Percentiles rank a stretch among this genome's conserved stretches.
phyloP scores from a whole-genome alignment of 2,329 filamentous ascomycete species.

The Botryotinia convoluta region DNA sequence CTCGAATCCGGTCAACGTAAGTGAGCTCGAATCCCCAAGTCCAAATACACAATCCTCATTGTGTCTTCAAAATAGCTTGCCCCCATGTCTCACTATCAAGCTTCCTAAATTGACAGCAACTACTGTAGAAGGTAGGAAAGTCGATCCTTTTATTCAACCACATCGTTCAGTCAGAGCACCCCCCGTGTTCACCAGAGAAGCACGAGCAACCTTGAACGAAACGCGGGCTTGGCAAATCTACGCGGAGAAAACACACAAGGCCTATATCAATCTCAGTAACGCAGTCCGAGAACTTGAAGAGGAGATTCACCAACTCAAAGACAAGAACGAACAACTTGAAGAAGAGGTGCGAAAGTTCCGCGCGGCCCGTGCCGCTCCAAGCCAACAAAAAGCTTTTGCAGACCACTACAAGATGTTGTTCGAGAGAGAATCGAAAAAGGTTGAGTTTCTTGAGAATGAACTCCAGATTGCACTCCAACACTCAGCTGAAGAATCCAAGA shows the following conservation, averaged over 20 bases:
- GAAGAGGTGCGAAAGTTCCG: background rate
- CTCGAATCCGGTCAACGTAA: background rate
- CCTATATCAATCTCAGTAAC: background rate
- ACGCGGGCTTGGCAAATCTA: background rate
- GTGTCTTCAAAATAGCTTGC: background rate
- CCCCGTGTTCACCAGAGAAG: background rate
- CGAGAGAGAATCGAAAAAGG: background rate
- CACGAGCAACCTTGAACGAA: background rate
- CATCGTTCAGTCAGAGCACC: background rate
- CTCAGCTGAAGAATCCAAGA: background rate
- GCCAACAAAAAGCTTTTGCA: background rate
- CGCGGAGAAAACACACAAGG: background rate
- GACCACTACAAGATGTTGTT: conserved; percentile 5
- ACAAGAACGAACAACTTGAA: background rate
- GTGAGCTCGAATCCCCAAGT: background rate
- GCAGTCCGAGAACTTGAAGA: background rate
- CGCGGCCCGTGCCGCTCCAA: background rate
- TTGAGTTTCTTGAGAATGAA: background rate
- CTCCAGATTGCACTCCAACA: background rate
- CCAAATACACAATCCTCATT: background rate
- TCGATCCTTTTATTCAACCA: background rate
- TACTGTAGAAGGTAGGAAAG: background rate
- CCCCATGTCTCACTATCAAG: background rate
- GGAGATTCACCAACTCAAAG: background rate
- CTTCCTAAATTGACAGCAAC: background rate